phyloP scores from a whole-genome alignment of 1,284 basidiomycete species.

The Stygiomarasmius scandens region DNA sequence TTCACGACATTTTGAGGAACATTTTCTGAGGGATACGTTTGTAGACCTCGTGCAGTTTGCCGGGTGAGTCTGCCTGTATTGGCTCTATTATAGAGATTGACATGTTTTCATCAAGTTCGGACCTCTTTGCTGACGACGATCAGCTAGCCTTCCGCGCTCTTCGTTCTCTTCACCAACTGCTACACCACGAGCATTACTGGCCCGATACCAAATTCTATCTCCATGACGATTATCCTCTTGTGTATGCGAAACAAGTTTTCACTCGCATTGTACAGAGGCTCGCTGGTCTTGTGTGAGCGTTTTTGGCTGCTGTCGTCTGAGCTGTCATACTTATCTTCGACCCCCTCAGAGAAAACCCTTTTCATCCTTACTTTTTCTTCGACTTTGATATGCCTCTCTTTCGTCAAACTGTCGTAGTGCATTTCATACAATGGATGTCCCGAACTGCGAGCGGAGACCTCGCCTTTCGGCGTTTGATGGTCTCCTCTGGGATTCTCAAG shows the following conservation, averaged over 20 bases:
- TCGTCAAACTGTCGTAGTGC: not conserved
- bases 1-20: not conserved
- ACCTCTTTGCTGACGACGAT: not conserved
- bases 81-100: not conserved
- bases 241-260: not conserved
- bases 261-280: not conserved
- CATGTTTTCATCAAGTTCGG: not conserved
- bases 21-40: not conserved
- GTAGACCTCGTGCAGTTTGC: slow-evolving; percentile 7
- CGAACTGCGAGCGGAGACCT: not conserved
- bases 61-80: not conserved
- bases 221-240: not conserved
- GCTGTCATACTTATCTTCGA: not conserved
- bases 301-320: not conserved
- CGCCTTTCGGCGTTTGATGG: not conserved
- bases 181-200: not conserved
- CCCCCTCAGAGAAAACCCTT: not conserved
- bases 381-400: not conserved
- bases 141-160: slow-evolving; percentile 3
- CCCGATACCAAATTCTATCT: not conserved
- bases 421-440: not conserved
- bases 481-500: not conserved
- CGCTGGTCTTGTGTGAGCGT: not conserved
- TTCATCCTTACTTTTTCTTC: not conserved
- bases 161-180: not conserved